phyloP scores from a whole-genome alignment of 1,139 yeast genomes.

The Geotrichum cucujoidarum region DNA sequence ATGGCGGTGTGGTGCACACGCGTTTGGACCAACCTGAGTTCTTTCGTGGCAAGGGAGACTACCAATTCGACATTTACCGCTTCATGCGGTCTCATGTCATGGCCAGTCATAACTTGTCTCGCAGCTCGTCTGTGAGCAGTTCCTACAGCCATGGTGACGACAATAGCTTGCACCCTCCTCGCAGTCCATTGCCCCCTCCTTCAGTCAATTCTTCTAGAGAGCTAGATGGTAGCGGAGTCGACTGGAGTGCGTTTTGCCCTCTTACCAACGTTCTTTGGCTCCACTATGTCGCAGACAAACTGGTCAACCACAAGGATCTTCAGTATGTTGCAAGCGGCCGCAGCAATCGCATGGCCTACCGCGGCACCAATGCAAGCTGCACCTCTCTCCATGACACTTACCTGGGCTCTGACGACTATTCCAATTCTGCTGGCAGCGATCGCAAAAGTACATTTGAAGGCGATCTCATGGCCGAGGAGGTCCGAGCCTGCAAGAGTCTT shows the following conservation, averaged over 20 bases:
- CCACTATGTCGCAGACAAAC: constrained; percentile 43
- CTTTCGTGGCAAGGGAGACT: constrained; percentile 48
- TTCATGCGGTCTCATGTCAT: constrained; percentile 39
- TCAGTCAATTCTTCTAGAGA: constrained; percentile 4
- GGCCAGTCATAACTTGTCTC: background rate
- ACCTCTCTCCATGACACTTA: constrained; percentile 25
- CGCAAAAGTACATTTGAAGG: constrained; percentile 10
- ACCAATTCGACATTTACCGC: constrained; percentile 51
- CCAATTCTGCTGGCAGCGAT: background rate
- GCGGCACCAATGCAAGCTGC: constrained; percentile 16
- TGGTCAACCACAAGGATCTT: constrained; percentile 39
- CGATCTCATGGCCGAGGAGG: constrained; percentile 23
- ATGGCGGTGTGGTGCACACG: constrained; percentile 31
- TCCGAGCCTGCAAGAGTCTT: constrained; percentile 29
- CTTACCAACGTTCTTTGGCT: constrained; percentile 48
- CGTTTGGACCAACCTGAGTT: constrained; percentile 47
- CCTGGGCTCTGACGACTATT: constrained; percentile 15
- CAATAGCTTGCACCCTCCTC: background rate
- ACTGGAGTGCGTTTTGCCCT: constrained; percentile 44
- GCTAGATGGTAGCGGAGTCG: constrained; percentile 25
- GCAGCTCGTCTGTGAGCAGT: constrained; percentile 6
- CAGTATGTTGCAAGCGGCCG: constrained; percentile 26
- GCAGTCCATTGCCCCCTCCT: constrained; percentile 4
- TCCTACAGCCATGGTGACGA: background rate
- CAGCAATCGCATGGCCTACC: constrained; percentile 26